Conservation (phyloP, 495 filamentous ascomycete species). For the Aspergillus ellipticus region DNA sequence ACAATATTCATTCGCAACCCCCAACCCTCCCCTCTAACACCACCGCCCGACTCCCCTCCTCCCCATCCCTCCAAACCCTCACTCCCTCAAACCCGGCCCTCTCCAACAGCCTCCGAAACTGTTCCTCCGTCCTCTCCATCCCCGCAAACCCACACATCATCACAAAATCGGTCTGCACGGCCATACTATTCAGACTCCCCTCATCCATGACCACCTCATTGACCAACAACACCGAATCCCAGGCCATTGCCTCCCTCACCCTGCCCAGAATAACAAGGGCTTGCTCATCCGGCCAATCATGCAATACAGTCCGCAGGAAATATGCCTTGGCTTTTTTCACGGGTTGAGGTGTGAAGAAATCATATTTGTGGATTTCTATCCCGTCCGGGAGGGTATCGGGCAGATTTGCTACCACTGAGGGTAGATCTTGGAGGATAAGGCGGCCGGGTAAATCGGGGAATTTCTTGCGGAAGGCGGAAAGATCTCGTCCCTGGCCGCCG, state of each 20-base stretch:
- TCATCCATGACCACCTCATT: constrained; percentile 30
- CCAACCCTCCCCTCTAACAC: neutral
- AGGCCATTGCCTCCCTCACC: constrained; percentile 38
- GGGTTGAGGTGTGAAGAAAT: constrained; percentile 50
- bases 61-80: constrained; percentile 20
- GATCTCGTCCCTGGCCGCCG: neutral
- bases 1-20: constrained; percentile 10
- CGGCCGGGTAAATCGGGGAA: neutral
- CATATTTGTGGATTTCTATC: constrained; percentile 35
- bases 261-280: constrained; percentile 36
- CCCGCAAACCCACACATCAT: constrained; percentile 37
- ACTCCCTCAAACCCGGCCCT: constrained; percentile 56
- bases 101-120: constrained; percentile 29
- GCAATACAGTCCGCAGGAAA: constrained; percentile 38
- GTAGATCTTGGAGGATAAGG: neutral
- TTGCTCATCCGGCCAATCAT: constrained; percentile 48
- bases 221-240: constrained; percentile 41
- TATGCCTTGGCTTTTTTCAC: constrained; percentile 31
- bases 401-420: neutral
- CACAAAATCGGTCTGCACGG: constrained; percentile 31
- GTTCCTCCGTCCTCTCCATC: constrained; percentile 29
- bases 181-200: constrained; percentile 3
- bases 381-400: neutral
- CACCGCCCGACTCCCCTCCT: neutral
- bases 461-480: neutral